phyloP scores from a whole-genome alignment of 1,284 basidiomycete species.

The Taiwanofungus camphoratus region DNA sequence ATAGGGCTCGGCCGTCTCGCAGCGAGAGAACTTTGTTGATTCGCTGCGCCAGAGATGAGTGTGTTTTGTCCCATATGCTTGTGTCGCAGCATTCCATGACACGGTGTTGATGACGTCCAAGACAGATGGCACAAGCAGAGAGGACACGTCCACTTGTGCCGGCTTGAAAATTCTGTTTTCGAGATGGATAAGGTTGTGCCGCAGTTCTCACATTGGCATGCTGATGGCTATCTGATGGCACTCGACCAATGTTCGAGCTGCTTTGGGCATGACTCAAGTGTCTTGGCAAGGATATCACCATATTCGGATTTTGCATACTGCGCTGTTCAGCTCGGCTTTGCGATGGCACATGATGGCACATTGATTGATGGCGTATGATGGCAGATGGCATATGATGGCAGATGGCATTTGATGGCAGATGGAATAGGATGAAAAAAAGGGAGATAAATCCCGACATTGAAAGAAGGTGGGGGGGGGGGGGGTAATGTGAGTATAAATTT shows the following conservation, averaged over 20 bases:
- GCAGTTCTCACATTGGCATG: not conserved
- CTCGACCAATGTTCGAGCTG: not conserved
- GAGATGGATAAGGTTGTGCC: not conserved
- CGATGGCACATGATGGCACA: not conserved
- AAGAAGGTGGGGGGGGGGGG: not conserved
- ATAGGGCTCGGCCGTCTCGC: constrained; percentile 7
- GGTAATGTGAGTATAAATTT: too few relatives aligned
- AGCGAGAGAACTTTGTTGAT: constrained; percentile 10
- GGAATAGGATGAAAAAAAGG: not conserved
- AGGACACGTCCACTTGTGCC: constrained; percentile 2
- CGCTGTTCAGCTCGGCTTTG: not conserved
- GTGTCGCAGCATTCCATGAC: constrained; percentile 12
- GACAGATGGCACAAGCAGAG: constrained; percentile 22
- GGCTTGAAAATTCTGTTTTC: constrained; percentile 5
- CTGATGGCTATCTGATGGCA: not conserved
- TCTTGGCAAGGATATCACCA: too few relatives aligned
- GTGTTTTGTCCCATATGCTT: constrained; percentile 12
- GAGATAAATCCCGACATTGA: not conserved
- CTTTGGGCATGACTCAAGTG: not conserved
- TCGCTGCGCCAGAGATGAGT: constrained; percentile 4
- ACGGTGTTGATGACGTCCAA: constrained; percentile 17
- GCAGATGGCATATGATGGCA: not conserved
- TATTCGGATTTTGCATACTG: too few relatives aligned
- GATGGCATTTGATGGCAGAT: not conserved
- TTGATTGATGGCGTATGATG: not conserved